Evolutionary conservation across 805 yeast genomes (phyloP).

Genomic region (Teunomyces barrocoloradensis): DNA sequence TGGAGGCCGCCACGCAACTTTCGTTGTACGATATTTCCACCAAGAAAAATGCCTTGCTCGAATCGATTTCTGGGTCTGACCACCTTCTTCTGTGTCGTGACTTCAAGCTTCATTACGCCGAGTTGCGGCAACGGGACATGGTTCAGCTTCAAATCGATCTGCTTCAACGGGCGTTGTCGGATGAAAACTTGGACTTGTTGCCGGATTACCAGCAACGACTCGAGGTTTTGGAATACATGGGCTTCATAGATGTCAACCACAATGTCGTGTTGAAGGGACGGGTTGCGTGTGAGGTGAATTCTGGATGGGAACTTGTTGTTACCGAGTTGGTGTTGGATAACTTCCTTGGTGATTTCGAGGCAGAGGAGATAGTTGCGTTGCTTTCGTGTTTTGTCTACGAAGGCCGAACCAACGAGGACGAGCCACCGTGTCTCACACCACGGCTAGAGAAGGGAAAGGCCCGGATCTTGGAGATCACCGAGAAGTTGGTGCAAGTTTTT

Average conservation of each 20-base stretch:
- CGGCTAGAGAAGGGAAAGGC: constrained; percentile 67
- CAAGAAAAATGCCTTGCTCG: constrained; percentile 34
- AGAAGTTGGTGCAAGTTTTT: constrained; percentile 58
- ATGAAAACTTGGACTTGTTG: constrained; percentile 81
- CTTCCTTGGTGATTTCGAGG: constrained; percentile 87
- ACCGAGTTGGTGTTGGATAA: constrained; percentile 91
- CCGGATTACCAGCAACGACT: constrained; percentile 94
- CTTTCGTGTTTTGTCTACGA: constrained; percentile 91
- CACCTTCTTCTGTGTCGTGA: constrained; percentile 36
- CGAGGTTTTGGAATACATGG: constrained; percentile 71
- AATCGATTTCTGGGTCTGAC: constrained; percentile 23
- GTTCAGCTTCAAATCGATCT: constrained; percentile 52
- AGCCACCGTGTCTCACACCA: constrained; percentile 68
- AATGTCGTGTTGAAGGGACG: constrained; percentile 87
- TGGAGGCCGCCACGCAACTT: constrained; percentile 31
- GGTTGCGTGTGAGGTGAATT: constrained; percentile 87
- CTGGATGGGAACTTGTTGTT: constrained; percentile 86
- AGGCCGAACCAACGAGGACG: constrained; percentile 67
- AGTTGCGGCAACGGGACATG: constrained; percentile 43
- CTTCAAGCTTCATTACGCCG: constrained; percentile 45
- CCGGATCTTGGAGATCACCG: constrained; percentile 69
- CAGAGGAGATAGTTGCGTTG: constrained; percentile 95
- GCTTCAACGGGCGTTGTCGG: constrained; percentile 65
- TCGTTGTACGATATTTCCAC: constrained; percentile 35
- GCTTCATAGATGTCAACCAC: constrained; percentile 70